Base-by-base conservation (phyloP, 2,329 filamentous ascomycete species). In the Taxawa tesnikishii region DNA sequence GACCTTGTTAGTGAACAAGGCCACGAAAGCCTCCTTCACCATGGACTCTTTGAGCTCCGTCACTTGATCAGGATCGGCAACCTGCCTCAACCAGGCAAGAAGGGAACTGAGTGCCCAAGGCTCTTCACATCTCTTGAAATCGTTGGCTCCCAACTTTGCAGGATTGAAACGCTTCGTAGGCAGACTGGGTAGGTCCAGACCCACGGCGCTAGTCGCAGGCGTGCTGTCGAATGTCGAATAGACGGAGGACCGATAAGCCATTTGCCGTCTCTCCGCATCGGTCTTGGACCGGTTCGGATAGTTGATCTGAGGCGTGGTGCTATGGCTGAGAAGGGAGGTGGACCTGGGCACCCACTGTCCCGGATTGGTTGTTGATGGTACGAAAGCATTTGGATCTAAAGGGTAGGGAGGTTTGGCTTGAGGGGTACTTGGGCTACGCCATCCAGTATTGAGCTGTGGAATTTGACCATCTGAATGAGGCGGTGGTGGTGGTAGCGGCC, bases 81-180 rank as follows among this genome's bases (percentile, higher is more conserved):
- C 79, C 35, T 80, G 76, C 37, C 81, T 79, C 38, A 96, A 68
- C 90, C 90, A 98, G 2, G 69, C 60, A 25, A 88, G 75, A 38
- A 98, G 75, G n/a, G 77, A 73, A 54, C 84, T 93, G 29, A 98
- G 63, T 1, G 88, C 85, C 90, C 90, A 98, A 1, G 90, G 90
- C 55, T 94, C 84, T 2, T 66, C 56, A 48, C 90, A 98, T 49
- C 75, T 83, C 44, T 75, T 78, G 56, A 93, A 88, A 47, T 98
- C 88, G 12, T 69, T 70, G 2, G 75, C 67, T 0, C 78, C 82
- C 17, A 98, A 62, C 53, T 94, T 94, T 12, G 81, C 71, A 2
- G 87, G 84, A 35, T 84, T 74, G 54, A 94, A 94, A 47, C 83
- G 80, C 43, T 81, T 75, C 28, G 73, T 75, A 2, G 87, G 84